Evolutionary conservation across 805 yeast genomes (phyloP), one percentile per base, ranked within the genome.

Genomic region (Ogataea paradorogensis): DNA sequence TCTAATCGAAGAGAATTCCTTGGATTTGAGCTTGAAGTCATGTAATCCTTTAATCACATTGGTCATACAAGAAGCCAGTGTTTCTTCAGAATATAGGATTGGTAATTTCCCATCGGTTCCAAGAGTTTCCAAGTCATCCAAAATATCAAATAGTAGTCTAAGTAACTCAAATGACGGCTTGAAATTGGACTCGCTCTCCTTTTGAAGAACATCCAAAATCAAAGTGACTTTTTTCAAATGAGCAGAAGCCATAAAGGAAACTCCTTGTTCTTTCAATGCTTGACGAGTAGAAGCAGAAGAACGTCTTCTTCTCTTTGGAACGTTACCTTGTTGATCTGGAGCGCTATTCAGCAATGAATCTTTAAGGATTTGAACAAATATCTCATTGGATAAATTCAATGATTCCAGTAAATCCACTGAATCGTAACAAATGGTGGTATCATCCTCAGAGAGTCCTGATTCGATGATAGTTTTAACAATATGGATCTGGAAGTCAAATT

Each of bases 61-160:
- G 34, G 81, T 71, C 85, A 93, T 82, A 60, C 95, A 86, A 30
- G 85, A 77, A 2, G 96, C 93, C 45, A 93, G 67, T 0, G 91
- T 79, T 60, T 93, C 97, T 65, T 93, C 95, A 1, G 95, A 83
- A 52, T 90, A 91, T 31, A 86, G 69, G 4, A 91, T 91, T 4
- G 99, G 96, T 46, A 93, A 68, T 42, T 88, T 87, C 28, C 96
- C 95, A 58, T 90, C 98, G 48, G 79, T 80, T 30, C 95, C 96
- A 33, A 93, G 70, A 21, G 95, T 80, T 58, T 85, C 93, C 48
- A 84, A 67, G 58, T 85, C 93, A 37, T 86, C 77, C 35, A 85
- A 66, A 26, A 82, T 67, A 47, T 74, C 74, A 64, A 85, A 81
- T 9, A 65, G 44, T n/a, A 57, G 33, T 25, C 61, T 59, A 37